A percentile compares a stretch with the other conserved stretches of the same genome.
Evolutionary conservation across 73 alveolate genomes (phyloP).

Genomic region (Chromera velia): DNA sequence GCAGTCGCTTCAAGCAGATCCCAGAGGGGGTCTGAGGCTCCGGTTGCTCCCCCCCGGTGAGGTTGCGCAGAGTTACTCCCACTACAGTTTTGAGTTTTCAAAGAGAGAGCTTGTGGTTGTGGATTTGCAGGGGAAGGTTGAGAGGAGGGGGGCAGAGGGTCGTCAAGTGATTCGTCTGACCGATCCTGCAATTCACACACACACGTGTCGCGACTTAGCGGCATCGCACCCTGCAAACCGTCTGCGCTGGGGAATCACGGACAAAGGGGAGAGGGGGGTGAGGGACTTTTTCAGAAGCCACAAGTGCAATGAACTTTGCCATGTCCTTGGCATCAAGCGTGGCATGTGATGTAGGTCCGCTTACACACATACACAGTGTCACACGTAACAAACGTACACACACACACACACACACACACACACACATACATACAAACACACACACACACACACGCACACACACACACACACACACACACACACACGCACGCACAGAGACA

Average conservation of each 20-base stretch:
- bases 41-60: background rate
- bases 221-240: no score
- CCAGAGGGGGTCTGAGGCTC: no score
- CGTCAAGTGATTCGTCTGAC: slow-evolving; percentile 3
- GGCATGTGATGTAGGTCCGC: no score
- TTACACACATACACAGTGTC: no score
- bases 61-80: background rate
- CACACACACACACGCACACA: no score
- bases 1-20: no score
- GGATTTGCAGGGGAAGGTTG: slow-evolving; percentile 13
- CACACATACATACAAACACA: no score
- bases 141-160: background rate
- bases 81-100: background rate
- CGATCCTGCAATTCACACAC: slow-evolving; percentile 3
- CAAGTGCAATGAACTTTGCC: slow-evolving; percentile 6
- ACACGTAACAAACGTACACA: no score
- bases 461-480: no score
- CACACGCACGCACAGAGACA: no score
- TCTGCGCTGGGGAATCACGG: background rate
- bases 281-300: background rate
- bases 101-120: background rate
- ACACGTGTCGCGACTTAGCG: no score
- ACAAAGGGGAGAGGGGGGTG: background rate
- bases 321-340: background rate
- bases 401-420: no score